These are phyloP conservation scores for Kandelia obovata DNA, from an alignment of 345 rosid genomes.

Conservation along the genomic window DNA sequence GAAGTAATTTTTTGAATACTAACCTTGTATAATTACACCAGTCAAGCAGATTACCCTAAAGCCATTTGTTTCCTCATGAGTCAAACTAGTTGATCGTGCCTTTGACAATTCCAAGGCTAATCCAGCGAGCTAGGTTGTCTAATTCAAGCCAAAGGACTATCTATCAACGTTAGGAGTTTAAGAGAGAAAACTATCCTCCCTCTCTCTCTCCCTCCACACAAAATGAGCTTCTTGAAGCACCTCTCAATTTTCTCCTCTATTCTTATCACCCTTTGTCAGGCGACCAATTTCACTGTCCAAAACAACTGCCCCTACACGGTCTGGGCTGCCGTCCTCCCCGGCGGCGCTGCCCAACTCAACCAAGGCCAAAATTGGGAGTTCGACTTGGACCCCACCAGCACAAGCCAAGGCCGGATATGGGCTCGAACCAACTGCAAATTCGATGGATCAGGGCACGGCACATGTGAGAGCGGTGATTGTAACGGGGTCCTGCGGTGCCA, in stretches of 20 bases:
- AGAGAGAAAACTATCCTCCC: no score
- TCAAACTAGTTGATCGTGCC: no score
- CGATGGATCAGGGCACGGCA: not conserved
- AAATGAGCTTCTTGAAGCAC: not conserved
- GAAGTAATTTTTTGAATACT: no score
- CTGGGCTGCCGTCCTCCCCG: constrained; percentile 10
- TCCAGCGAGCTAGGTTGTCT: no score
- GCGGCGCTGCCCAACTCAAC: constrained; percentile 3
- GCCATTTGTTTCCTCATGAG: no score
- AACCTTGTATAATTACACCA: no score
- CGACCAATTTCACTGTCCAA: no score
- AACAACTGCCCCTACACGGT: constrained; percentile 18
- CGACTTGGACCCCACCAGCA: not conserved
- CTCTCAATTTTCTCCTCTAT: constrained; percentile 4
- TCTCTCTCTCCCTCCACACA: not conserved
- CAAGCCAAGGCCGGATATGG: not conserved
- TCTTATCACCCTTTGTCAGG: constrained; percentile 9
- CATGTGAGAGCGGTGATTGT: not conserved
- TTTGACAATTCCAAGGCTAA: no score
- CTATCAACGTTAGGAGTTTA: no score
- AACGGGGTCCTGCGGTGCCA: not conserved
- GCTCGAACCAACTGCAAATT: not conserved
- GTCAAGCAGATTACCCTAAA: no score
- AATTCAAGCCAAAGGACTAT: not conserved
- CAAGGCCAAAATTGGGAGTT: not conserved